These are phyloP conservation scores for Shiraia sp. DNA, from an alignment of 2,329 filamentous ascomycete species.

Conservation along the genomic window DNA sequence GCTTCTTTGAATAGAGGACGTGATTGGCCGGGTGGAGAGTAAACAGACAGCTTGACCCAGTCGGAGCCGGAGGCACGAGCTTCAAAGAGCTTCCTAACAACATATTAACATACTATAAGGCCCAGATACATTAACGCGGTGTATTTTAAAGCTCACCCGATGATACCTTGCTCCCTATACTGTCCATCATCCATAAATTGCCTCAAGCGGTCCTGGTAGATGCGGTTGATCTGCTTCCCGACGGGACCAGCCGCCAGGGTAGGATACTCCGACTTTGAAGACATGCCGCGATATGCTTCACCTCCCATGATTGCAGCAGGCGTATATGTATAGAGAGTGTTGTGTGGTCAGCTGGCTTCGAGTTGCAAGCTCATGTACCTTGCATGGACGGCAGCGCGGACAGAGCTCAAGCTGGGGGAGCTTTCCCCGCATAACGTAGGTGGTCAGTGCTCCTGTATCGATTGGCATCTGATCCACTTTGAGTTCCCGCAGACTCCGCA, in stretches of 20 bases:
- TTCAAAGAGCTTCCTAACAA: constrained; percentile 70
- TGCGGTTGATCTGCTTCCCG: constrained; percentile 67
- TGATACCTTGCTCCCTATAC: constrained; percentile 74
- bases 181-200: constrained; percentile 76
- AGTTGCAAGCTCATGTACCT: constrained; percentile 23
- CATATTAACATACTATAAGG: constrained; percentile 13
- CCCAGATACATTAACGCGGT: not conserved
- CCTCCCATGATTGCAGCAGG: constrained; percentile 38
- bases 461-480: constrained; percentile 4
- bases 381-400: constrained; percentile 21
- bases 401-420: constrained; percentile 13
- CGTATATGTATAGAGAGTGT: constrained; percentile 2
- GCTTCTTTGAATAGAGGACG: constrained; percentile 89
- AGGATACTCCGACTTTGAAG: constrained; percentile 35
- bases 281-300: constrained; percentile 36
- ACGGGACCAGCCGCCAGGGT: constrained; percentile 42
- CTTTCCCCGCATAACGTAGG: constrained; percentile 30
- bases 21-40: constrained; percentile 76
- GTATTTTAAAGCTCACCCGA: constrained; percentile 59
- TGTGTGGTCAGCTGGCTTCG: constrained; percentile 11
- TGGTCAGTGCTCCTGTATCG: constrained; percentile 14
- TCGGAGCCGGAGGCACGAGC: constrained; percentile 68
- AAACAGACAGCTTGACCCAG: constrained; percentile 82
- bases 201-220: constrained; percentile 81
- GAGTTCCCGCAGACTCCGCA: no score